Percentiles rank a stretch among this genome's conserved stretches.
Conservation (phyloP, 768 basidiomycete species). For the Leccinum imitatum region DNA sequence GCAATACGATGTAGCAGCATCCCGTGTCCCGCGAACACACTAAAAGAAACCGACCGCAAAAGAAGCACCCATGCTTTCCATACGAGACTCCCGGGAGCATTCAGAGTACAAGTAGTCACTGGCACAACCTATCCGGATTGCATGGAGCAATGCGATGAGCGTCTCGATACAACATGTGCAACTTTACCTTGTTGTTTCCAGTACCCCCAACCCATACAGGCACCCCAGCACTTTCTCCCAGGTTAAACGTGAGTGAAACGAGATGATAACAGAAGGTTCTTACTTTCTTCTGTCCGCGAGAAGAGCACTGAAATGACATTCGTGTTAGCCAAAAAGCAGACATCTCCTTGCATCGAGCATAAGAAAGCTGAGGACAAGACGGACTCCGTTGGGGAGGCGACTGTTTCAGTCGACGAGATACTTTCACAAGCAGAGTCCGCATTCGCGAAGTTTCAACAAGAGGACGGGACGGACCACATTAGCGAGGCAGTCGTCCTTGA, state of each 20-base stretch:
- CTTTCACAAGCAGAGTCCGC: too few relatives aligned
- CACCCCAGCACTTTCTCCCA: background rate
- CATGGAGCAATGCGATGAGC: background rate
- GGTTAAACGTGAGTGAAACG: background rate
- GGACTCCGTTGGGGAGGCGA: background rate
- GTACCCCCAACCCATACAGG: background rate
- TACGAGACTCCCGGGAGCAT: too few relatives aligned
- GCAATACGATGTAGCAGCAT: background rate
- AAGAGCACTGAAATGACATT: background rate
- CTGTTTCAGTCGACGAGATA: too few relatives aligned
- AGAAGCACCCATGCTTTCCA: too few relatives aligned
- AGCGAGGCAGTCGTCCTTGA: background rate
- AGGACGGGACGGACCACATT: too few relatives aligned
- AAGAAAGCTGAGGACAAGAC: background rate
- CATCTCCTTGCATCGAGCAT: background rate
- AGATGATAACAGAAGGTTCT: background rate
- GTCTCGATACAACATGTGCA: background rate
- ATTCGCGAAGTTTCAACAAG: too few relatives aligned
- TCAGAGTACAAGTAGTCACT: too few relatives aligned
- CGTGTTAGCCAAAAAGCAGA: background rate
- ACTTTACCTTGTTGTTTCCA: background rate
- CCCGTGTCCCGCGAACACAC: background rate
- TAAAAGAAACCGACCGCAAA: background rate
- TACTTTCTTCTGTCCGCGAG: background rate
- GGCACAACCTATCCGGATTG: background rate